phyloP scores from a whole-genome alignment of 495 filamentous ascomycete genomes.

The Tuber microsphaerosporum region DNA sequence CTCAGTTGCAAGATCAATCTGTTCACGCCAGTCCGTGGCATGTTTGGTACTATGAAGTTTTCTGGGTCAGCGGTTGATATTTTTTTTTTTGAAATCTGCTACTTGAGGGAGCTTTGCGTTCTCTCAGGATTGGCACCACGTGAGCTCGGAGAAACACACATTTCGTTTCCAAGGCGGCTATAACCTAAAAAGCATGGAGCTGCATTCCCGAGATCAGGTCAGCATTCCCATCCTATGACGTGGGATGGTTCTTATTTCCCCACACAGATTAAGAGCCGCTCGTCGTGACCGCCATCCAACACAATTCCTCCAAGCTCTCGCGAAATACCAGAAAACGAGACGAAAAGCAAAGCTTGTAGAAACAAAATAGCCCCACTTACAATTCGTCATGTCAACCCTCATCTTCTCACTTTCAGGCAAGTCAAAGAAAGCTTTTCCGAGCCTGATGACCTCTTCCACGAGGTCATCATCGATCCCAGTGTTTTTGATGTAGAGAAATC shows the following conservation, averaged over 20 bases:
- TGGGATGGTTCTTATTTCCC: constrained; percentile 6
- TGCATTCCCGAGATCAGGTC: constrained; percentile 16
- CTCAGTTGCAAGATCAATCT: constrained; percentile 80
- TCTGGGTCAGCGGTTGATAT: constrained; percentile 2
- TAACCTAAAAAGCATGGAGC: constrained; percentile 54
- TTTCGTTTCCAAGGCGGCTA: constrained; percentile 56
- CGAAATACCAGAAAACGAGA: not conserved
- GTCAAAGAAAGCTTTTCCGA: constrained; percentile 71
- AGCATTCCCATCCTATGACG: constrained; percentile 11
- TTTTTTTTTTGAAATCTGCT: not conserved
- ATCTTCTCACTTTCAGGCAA: constrained; percentile 72
- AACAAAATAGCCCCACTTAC: constrained; percentile 13
- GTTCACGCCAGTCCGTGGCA: constrained; percentile 66
- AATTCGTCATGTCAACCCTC: constrained; percentile 39
- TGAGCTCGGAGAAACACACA: constrained; percentile 36
- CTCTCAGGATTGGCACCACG: not conserved
- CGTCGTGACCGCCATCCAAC: not conserved
- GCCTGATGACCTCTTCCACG: constrained; percentile 59
- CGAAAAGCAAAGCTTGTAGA: not conserved
- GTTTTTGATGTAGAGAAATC: constrained; percentile 87
- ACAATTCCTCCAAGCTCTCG: not conserved
- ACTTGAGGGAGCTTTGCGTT: not conserved
- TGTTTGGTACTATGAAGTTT: constrained; percentile 46
- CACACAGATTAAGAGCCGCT: not conserved
- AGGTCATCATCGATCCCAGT: constrained; percentile 64